These are phyloP conservation scores for Acacia pycnantha DNA, from an alignment of 331 rosid species.

Conservation along the genomic window DNA sequence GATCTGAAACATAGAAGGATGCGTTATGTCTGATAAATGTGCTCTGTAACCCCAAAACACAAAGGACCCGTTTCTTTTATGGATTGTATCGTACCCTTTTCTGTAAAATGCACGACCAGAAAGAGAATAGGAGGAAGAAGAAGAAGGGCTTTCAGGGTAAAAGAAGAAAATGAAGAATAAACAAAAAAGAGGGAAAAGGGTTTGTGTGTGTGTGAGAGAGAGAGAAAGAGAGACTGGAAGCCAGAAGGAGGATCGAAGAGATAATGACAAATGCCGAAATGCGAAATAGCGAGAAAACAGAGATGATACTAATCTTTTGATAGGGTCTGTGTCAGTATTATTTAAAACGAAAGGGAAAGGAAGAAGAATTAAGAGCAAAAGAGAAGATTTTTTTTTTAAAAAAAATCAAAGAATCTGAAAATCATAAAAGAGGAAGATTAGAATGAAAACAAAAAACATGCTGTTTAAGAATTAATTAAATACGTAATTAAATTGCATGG, in stretches of 20 bases:
- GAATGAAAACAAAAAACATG: background rate
- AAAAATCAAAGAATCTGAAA: background rate
- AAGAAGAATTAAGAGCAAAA: background rate
- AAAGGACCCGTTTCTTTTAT: slow-evolving; percentile 1
- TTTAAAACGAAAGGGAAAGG: background rate
- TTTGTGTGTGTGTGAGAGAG: background rate
- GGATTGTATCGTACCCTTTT: background rate
- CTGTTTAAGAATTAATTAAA: background rate
- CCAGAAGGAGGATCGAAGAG: background rate
- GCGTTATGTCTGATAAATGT: slow-evolving; percentile 20
- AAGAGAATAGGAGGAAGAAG: background rate
- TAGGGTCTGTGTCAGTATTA: background rate
- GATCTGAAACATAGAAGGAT: slow-evolving; percentile 28
- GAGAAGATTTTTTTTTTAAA: background rate
- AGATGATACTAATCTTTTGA: background rate
- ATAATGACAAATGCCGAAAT: background rate
- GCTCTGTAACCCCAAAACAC: background rate
- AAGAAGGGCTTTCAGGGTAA: background rate
- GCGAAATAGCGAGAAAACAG: background rate
- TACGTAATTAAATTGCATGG: background rate
- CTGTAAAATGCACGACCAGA: slow-evolving; percentile 6
- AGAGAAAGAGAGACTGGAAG: background rate
- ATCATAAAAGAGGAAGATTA: background rate
- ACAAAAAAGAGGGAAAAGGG: background rate
- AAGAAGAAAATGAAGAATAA: background rate